phyloP scores from a whole-genome alignment of 192 early-diverging fungal genomes.

The Funneliformis geosporum region DNA sequence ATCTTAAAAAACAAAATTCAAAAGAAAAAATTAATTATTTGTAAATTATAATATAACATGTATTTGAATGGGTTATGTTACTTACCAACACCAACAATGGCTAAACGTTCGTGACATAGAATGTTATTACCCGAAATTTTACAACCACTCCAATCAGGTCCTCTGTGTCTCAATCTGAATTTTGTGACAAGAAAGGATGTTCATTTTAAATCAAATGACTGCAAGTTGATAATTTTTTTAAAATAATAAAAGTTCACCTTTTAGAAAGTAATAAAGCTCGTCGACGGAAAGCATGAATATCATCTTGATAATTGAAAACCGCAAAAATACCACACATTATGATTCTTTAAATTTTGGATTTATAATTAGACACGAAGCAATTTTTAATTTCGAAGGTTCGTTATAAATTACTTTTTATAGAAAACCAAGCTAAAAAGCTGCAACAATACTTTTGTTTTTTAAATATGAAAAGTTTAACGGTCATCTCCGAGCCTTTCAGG shows the following conservation, averaged over 20 bases:
- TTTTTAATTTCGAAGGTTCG: no score
- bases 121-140: slow-evolving; percentile 80
- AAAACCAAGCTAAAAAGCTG: no score
- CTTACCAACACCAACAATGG: slow-evolving; percentile 96
- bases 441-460: no score
- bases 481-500: no score
- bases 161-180: slow-evolving; percentile 90
- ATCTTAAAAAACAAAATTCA: slow-evolving; percentile 49
- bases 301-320: slow-evolving; percentile 84
- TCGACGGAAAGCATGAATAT: slow-evolving; percentile 74
- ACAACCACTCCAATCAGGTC: slow-evolving; percentile 98
- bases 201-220: neutral
- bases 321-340: slow-evolving; percentile 98
- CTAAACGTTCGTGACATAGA: slow-evolving; percentile 95
- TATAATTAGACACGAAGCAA: no score
- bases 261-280: slow-evolving; percentile 85
- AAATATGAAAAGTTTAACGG: no score
- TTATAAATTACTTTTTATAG: no score
- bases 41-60: neutral
- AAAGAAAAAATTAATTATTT: neutral
- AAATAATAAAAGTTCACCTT: slow-evolving; percentile 56
- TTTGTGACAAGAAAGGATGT: neutral
- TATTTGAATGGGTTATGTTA: slow-evolving; percentile 15
- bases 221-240: neutral
- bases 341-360: neutral